Percentiles rank a stretch among this genome's conserved stretches.
Conservation (phyloP, 192 early-diverging fungal genomes). For the Umbelopsis isabellina region DNA sequence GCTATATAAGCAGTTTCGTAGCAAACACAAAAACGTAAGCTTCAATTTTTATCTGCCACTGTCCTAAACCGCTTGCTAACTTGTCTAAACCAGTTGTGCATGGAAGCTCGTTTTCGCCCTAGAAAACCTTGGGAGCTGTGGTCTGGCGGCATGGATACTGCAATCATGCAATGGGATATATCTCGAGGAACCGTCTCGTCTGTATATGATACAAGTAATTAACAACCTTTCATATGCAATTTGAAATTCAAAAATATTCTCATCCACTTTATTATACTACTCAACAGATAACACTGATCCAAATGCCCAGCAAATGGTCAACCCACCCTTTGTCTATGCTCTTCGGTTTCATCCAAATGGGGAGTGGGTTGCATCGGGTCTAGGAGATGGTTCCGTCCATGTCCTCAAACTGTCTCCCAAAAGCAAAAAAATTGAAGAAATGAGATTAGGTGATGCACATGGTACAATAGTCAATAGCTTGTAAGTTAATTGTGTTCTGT, state of each 20-base stretch:
- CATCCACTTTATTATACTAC: neutral
- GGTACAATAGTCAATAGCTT: constrained; percentile 31
- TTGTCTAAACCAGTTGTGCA: constrained; percentile 42
- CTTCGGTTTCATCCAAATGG: constrained; percentile 44
- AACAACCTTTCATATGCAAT: neutral
- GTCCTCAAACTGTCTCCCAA: constrained; percentile 26
- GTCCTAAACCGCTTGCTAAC: neutral
- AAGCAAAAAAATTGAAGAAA: constrained; percentile 10
- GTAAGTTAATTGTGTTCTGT: constrained; percentile 23
- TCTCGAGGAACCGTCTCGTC: constrained; percentile 43
- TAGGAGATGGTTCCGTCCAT: constrained; percentile 52
- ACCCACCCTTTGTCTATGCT: constrained; percentile 60
- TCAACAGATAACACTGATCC: constrained; percentile 24
- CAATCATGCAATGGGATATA: constrained; percentile 53
- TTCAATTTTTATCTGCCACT: neutral
- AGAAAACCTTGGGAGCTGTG: constrained; percentile 54
- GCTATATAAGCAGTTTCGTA: constrained; percentile 43
- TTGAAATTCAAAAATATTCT: neutral
- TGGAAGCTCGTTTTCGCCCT: constrained; percentile 50
- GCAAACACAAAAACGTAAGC: constrained; percentile 51
- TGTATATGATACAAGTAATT: constrained; percentile 48
- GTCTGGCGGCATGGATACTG: constrained; percentile 56
- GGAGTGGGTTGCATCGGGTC: constrained; percentile 43
- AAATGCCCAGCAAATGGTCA: constrained; percentile 49
- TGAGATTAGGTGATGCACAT: constrained; percentile 30